phyloP scores from a whole-genome alignment of 495 filamentous ascomycete genomes.

The Talaromyces wortmannii region DNA sequence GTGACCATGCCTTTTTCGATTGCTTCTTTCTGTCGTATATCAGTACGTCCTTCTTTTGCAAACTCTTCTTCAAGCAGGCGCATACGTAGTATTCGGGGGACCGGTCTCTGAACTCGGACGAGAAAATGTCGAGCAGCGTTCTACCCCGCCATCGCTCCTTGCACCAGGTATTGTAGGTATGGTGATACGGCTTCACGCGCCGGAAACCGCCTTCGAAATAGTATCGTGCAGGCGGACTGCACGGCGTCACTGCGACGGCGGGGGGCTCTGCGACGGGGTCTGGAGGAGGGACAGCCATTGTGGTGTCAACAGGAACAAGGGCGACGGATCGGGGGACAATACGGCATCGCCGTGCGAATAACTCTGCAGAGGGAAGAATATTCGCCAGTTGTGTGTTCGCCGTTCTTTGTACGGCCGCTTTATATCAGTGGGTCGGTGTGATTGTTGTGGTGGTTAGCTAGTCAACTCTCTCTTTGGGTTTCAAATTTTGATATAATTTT shows the following conservation, averaged over 20 bases:
- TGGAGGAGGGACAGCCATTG: constrained; percentile 20
- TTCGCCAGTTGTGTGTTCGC: neutral
- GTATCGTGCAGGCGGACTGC: constrained; percentile 61
- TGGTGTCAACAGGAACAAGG: constrained; percentile 39
- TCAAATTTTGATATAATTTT: too few relatives aligned
- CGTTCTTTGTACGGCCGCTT: too few relatives aligned
- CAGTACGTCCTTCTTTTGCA: neutral
- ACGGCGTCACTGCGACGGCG: constrained; percentile 51
- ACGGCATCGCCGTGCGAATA: constrained; percentile 45
- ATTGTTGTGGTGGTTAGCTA: too few relatives aligned
- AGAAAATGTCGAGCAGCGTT: constrained; percentile 70
- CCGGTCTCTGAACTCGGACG: constrained; percentile 80
- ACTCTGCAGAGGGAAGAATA: neutral
- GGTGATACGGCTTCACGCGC: constrained; percentile 82
- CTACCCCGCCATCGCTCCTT: constrained; percentile 84
- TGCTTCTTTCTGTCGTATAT: constrained; percentile 52
- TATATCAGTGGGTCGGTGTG: too few relatives aligned
- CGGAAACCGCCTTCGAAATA: constrained; percentile 73
- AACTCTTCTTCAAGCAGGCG: neutral
- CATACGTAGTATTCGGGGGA: constrained; percentile 79
- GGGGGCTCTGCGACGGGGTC: constrained; percentile 37
- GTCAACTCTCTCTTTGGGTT: too few relatives aligned
- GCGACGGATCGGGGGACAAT: constrained; percentile 46
- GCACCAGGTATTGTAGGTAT: constrained; percentile 89
- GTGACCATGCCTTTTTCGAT: constrained; percentile 69